These are phyloP conservation scores for Taiozyma onychis DNA, from an alignment of 1,139 yeast species.

Conservation along the genomic window DNA sequence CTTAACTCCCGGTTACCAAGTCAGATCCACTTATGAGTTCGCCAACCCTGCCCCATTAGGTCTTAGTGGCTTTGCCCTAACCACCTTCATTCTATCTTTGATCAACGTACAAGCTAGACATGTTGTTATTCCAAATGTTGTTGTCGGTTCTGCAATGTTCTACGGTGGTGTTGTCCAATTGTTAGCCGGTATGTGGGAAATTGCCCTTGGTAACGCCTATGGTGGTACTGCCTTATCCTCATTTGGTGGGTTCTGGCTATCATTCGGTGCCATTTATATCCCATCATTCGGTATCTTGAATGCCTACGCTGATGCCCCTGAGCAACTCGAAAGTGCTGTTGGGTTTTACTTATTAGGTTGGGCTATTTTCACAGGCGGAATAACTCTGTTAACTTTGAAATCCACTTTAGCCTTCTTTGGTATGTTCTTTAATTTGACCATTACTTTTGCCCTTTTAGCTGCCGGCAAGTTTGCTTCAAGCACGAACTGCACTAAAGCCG, in stretches of 20 bases:
- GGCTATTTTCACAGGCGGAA: conserved; percentile 71
- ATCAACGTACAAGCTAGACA: conserved; percentile 60
- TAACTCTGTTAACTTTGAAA: conserved; percentile 63
- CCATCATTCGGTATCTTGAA: conserved; percentile 67
- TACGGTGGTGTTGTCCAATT: conserved; percentile 69
- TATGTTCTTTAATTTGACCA: conserved; percentile 55
- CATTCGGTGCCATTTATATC: conserved; percentile 65
- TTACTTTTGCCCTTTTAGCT: conserved; percentile 57
- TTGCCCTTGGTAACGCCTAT: conserved; percentile 76
- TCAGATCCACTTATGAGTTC: conserved; percentile 59
- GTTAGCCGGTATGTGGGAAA: conserved; percentile 75
- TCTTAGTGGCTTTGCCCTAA: conserved; percentile 74
- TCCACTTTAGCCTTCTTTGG: conserved; percentile 74
- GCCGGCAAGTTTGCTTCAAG: conserved; percentile 38
- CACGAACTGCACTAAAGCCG: conserved; percentile 48
- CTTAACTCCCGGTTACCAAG: conserved; percentile 43
- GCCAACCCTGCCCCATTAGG: conserved; percentile 92
- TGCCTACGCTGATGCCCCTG: conserved; percentile 39
- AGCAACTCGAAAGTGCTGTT: conserved; percentile 45
- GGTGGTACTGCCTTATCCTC: conserved; percentile 85
- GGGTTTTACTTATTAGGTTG: conserved; percentile 77
- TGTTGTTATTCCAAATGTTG: conserved; percentile 40
- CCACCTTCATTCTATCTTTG: conserved; percentile 76
- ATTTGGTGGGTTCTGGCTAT: conserved; percentile 87
- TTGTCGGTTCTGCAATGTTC: conserved; percentile 59